A percentile compares a stretch with the other conserved stretches of the same genome.
Evolutionary conservation across 2,329 filamentous ascomycete genomes (phyloP).

Genomic region (Fusarium continuum): DNA sequence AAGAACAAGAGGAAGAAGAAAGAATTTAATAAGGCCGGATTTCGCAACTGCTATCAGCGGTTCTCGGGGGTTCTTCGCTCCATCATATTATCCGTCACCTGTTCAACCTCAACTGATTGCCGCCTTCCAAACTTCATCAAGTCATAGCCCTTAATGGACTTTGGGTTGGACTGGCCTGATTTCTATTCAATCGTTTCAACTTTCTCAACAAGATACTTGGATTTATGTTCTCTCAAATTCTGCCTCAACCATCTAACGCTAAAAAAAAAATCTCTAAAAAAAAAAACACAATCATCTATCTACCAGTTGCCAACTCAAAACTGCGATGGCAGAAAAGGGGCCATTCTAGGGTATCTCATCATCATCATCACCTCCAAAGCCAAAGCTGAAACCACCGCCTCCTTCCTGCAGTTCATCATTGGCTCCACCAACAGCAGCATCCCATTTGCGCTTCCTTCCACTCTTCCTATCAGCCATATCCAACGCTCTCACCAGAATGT

Average conservation of each 20-base stretch:
- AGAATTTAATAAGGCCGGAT: no score
- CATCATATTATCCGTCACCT: neutral
- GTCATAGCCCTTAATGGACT: neutral
- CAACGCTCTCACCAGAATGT: conserved; percentile 72
- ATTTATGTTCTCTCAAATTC: no score
- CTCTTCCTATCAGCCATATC: conserved; percentile 70
- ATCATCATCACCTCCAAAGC: conserved; percentile 61
- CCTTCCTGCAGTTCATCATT: conserved; percentile 48
- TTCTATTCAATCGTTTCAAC: no score
- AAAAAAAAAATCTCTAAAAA: no score
- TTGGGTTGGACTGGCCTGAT: no score
- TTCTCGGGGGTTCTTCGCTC: neutral
- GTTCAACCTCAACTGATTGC: neutral
- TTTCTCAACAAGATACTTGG: no score
- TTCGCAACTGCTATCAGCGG: no score
- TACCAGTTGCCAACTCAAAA: neutral
- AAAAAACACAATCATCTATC: neutral
- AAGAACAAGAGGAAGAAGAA: conserved; percentile 37
- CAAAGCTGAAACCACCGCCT: conserved; percentile 61
- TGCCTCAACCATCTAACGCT: neutral
- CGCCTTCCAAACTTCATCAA: neutral
- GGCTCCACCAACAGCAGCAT: conserved; percentile 67
- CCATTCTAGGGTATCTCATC: conserved; percentile 55
- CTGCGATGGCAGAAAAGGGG: neutral
- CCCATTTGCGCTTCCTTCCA: conserved; percentile 86